Evolutionary conservation across 345 rosid species (phyloP).

Genomic region (Gossypium thurberi): DNA sequence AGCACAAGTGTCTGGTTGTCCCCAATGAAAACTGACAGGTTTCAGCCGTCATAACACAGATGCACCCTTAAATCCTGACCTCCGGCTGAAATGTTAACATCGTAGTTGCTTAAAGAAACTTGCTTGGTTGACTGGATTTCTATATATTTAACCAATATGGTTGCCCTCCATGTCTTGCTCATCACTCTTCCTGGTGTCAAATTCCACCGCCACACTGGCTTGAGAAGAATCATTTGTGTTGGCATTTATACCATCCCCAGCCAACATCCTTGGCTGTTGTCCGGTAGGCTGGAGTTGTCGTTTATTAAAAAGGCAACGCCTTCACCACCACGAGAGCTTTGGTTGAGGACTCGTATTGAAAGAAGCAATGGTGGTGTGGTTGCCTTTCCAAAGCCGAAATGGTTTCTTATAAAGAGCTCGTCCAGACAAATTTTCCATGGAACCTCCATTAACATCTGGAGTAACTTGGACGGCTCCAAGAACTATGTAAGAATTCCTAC

Average conservation of each 20-base stretch:
- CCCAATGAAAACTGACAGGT: constrained; percentile 39
- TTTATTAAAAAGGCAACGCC: constrained; percentile 64
- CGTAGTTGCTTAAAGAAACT: constrained; percentile 27
- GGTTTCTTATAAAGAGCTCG: constrained; percentile 27
- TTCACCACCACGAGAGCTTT: constrained; percentile 48
- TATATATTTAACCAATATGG: constrained; percentile 63
- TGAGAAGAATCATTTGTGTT: constrained; percentile 16
- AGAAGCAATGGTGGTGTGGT: constrained; percentile 16
- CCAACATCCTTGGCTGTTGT: constrained; percentile 51
- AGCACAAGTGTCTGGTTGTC: constrained; percentile 21
- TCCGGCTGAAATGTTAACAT: constrained; percentile 20
- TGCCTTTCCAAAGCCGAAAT: constrained; percentile 40
- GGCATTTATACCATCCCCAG: constrained; percentile 51
- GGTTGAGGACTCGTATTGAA: constrained; percentile 41
- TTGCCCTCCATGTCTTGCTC: constrained; percentile 44
- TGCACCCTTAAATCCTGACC: constrained; percentile 13
- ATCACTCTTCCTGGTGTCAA: constrained; percentile 56
- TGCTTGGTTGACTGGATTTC: constrained; percentile 35
- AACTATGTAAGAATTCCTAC: constrained; percentile 8
- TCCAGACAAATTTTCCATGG: constrained; percentile 28
- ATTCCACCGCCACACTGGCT: constrained; percentile 47
- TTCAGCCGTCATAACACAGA: constrained; percentile 40
- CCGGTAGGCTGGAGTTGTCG: constrained; percentile 17
- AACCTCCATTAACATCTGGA: constrained; percentile 25
- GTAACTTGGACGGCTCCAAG: constrained; percentile 54